These are phyloP conservation scores for Thalassiosira gravida DNA, from an alignment of 352 stramenopile species.

Conservation along the genomic window DNA sequence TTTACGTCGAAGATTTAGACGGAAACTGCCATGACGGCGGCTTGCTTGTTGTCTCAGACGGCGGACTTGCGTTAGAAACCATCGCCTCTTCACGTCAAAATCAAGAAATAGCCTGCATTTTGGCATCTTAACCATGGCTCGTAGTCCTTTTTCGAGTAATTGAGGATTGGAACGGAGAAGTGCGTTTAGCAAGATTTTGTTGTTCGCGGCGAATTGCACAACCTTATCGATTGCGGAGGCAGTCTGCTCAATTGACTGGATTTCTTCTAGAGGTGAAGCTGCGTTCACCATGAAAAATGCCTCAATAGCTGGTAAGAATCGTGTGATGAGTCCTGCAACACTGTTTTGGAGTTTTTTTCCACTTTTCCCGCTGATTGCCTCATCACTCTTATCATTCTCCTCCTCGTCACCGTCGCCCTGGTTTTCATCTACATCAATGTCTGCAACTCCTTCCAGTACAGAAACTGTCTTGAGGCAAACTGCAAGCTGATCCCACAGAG, in stretches of 20 bases:
- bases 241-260: not conserved
- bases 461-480: conserved; percentile 78
- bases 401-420: conserved; percentile 70
- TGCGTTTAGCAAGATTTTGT: conserved; percentile 96
- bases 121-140: conserved; percentile 93
- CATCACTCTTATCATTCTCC: conserved; percentile 76
- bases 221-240: conserved; percentile 42
- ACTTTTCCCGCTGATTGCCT: conserved; percentile 46
- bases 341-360: conserved; percentile 58
- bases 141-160: conserved; percentile 94
- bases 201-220: conserved; percentile 92
- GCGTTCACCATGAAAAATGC: conserved; percentile 98
- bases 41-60: conserved; percentile 85
- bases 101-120: conserved; percentile 94
- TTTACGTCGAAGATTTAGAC: conserved; percentile 91
- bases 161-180: conserved; percentile 94
- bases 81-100: conserved; percentile 98
- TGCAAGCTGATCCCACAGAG: conserved; percentile 84
- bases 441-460: conserved; percentile 75
- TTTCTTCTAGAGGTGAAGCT: conserved; percentile 71
- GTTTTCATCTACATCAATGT: conserved; percentile 59
- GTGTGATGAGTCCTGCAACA: conserved; percentile 90
- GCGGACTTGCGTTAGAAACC: conserved; percentile 95
- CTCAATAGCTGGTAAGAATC: conserved; percentile 97
- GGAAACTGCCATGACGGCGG: conserved; percentile 89